Base-by-base conservation (phyloP, 2,329 filamentous ascomycete species). In the Bipolaris oryzae region DNA sequence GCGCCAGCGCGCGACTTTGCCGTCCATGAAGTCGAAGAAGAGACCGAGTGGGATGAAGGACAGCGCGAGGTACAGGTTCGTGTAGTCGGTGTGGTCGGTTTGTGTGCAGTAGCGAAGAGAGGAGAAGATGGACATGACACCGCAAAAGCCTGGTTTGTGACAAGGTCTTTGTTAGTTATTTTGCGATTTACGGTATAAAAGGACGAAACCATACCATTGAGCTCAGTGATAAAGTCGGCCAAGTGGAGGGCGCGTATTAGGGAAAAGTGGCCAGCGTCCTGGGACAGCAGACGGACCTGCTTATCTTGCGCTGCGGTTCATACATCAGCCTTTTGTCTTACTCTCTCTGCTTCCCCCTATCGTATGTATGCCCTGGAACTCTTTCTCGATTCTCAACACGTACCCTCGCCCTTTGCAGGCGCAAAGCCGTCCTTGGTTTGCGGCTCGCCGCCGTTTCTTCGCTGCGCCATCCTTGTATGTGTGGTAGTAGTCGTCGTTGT, bases 11-110 rank as follows among this genome's bases (percentile, higher is more conserved):
- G 95, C 95, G 53, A 99, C 93, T 75, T 93, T 95, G 73, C 95
- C 95, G 77, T 99, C 95, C 84, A 98, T 92, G 74, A 96, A 96
- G 78, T 99, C 95, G 77, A 98, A 98, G 81, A 98, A 97, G 11
- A 98, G 82, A 1, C 71, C 71, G 3, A 97, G 91, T 0, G 94
- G 94, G 77, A 98, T 90, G 77, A 97, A 91, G 4, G 82, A 86
- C 46, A 99, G 86, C 1, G 95, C 93, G 33, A 88, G 80, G 85
- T 91, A 98, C 52, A 97, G 80, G 68, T 92, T 89, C 50, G 81
- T 81, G 67, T 86, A 81, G 52, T 89, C 80, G 57, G 82, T 74
- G 7, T 89, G 84, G 60, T 75, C 67, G 63, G 89, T 85, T 63
- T 90, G 87, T 61, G 96, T 85, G 77, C 90, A 95, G 83, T 98